A percentile compares a stretch with the other conserved stretches of the same genome.
phyloP scores from a whole-genome alignment of 345 rosid species.

The Rhizophora apiculata region DNA sequence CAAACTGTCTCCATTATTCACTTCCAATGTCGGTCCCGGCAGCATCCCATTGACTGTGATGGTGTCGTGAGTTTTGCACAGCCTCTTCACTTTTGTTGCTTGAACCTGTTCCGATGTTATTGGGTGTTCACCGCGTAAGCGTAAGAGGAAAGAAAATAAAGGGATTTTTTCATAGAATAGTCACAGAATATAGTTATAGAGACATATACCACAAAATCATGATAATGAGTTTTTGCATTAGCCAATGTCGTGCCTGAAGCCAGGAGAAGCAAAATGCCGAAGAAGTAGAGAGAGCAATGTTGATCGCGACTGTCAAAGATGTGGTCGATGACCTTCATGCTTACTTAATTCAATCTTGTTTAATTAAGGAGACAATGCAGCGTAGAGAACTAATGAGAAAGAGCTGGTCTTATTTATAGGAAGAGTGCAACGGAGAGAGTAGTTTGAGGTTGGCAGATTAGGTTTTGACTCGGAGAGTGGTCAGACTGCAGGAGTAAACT shows the following conservation, averaged over 20 bases:
- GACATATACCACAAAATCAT: slow-evolving; percentile 68
- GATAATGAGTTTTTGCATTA: slow-evolving; percentile 50
- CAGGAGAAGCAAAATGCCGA: slow-evolving; percentile 38
- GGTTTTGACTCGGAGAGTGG: slow-evolving; percentile 46
- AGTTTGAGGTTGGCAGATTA: slow-evolving; percentile 55
- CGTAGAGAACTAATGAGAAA: slow-evolving; percentile 8
- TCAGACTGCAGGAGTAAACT: slow-evolving; percentile 14
- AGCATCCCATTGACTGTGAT: slow-evolving; percentile 91
- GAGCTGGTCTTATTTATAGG: slow-evolving; percentile 32
- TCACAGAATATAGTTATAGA: too few relatives aligned
- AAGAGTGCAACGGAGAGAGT: slow-evolving; percentile 17
- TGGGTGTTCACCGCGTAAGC: not conserved
- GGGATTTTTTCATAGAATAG: too few relatives aligned
- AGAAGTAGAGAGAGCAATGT: slow-evolving; percentile 7
- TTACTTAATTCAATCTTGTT: not conserved
- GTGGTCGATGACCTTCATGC: slow-evolving; percentile 19
- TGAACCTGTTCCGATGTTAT: slow-evolving; percentile 46
- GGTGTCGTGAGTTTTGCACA: slow-evolving; percentile 68
- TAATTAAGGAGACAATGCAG: not conserved
- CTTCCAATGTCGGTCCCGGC: slow-evolving; percentile 91
- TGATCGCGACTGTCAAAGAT: not conserved
- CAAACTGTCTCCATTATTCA: slow-evolving; percentile 66
- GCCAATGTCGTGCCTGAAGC: slow-evolving; percentile 35
- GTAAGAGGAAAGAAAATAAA: not conserved
- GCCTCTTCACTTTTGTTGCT: slow-evolving; percentile 87